Conservation (phyloP, 2,329 filamentous ascomycete species). For the Pestalotiopsis sp. region DNA sequence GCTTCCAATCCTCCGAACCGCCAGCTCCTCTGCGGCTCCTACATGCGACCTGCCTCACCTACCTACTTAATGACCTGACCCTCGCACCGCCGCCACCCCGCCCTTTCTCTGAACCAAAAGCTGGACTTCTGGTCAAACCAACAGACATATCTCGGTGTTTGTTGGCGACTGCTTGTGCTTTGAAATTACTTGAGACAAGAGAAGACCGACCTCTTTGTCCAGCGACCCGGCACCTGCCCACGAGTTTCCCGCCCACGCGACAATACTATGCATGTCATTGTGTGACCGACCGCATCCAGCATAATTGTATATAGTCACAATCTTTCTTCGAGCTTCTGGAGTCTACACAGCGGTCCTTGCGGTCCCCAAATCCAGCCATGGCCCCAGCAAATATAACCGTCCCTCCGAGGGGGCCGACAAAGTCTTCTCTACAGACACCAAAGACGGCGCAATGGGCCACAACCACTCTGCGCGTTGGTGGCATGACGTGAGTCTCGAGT, state of each 20-base stretch:
- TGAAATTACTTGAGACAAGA: neutral
- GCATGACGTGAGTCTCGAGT: conserved; percentile 68
- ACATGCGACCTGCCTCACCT: neutral
- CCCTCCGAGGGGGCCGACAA: conserved; percentile 38
- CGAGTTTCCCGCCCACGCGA: neutral
- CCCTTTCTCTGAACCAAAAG: neutral
- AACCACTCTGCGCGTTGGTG: conserved; percentile 87
- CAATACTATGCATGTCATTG: conserved; percentile 11
- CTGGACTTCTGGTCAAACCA: conserved; percentile 13
- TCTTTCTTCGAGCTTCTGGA: neutral
- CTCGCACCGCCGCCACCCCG: neutral
- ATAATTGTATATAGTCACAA: neutral
- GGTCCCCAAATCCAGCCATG: conserved; percentile 38
- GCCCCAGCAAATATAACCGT: conserved; percentile 52
- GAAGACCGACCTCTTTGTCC: neutral
- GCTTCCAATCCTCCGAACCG: neutral
- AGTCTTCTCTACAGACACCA: conserved; percentile 34
- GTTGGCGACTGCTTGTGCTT: neutral
- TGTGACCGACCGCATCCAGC: conserved; percentile 1
- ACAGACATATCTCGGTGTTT: neutral
- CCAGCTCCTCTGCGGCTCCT: neutral
- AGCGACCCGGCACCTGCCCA: neutral
- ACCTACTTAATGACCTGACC: neutral
- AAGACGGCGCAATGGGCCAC: conserved; percentile 73
- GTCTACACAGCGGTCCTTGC: neutral